A percentile compares a stretch with the other conserved stretches of the same genome.
Evolutionary conservation across 495 filamentous ascomycete species (phyloP).

Genomic region (Talaromyces proteolyticus): DNA sequence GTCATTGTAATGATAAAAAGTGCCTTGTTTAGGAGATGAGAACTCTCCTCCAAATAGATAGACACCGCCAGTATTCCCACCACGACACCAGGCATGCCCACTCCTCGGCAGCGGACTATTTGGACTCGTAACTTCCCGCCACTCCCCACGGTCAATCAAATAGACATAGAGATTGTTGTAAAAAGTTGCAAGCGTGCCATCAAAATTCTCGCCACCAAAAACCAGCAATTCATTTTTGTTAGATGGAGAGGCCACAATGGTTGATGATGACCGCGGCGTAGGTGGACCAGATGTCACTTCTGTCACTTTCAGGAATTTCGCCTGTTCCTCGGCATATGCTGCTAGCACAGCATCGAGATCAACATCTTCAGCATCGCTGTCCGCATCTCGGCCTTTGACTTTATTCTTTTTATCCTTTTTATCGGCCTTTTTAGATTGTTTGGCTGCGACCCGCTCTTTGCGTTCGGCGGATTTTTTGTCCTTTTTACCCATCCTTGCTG

Average conservation of each 20-base stretch:
- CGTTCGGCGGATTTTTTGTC: conserved; percentile 46
- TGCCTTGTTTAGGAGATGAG: conserved; percentile 87
- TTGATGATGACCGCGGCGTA: conserved; percentile 68
- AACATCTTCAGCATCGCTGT: conserved; percentile 84
- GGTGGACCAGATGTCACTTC: conserved; percentile 74
- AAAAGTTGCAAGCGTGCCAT: conserved; percentile 57
- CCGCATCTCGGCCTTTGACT: conserved; percentile 50
- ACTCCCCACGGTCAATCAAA: conserved; percentile 77
- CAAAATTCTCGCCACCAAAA: conserved; percentile 77
- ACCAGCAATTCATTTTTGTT: conserved; percentile 86
- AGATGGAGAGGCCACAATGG: conserved; percentile 74
- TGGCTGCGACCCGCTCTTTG: conserved; percentile 48
- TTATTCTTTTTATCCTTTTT: conserved; percentile 74
- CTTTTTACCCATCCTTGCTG: conserved; percentile 42
- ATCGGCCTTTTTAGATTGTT: conserved; percentile 55
- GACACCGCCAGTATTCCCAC: conserved; percentile 75
- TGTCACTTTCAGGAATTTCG: conserved; percentile 88
- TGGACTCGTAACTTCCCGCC: conserved; percentile 81
- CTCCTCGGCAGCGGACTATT: conserved; percentile 88
- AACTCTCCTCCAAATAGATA: conserved; percentile 89
- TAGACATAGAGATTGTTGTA: conserved; percentile 81
- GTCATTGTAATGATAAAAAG: conserved; percentile 98
- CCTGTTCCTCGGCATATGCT: conserved; percentile 78
- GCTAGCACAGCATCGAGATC: conserved; percentile 96
- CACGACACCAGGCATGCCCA: conserved; percentile 89